A percentile compares a stretch with the other conserved stretches of the same genome.
These are phyloP conservation scores for Jasminum sambac DNA, from an alignment of 257 asterid genomes.

Conservation along the genomic window DNA sequence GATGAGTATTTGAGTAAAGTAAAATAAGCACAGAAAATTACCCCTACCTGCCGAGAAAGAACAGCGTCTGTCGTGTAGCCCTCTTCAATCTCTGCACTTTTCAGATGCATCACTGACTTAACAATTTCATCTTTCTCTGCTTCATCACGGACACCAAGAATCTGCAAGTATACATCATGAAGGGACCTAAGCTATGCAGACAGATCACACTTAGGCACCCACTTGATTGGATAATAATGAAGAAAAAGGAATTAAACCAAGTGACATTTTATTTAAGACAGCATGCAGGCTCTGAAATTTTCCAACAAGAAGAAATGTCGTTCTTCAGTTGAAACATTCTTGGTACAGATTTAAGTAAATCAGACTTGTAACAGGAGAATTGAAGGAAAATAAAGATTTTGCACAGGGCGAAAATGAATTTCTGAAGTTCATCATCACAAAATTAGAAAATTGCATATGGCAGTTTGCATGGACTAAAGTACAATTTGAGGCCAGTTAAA, in stretches of 20 bases:
- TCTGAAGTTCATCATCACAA: slow-evolving; percentile 17
- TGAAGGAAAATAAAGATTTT: slow-evolving; percentile 7
- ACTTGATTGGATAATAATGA: slow-evolving; percentile 1
- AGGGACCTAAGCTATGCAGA: neutral
- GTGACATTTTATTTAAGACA: neutral
- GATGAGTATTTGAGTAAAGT: slow-evolving; percentile 10
- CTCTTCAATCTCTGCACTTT: slow-evolving; percentile 84
- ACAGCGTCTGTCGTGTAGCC: slow-evolving; percentile 91
- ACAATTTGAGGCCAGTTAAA: neutral
- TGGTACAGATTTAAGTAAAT: slow-evolving; percentile 1
- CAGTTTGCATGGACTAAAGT: neutral
- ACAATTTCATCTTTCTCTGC: slow-evolving; percentile 98
- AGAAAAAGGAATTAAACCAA: neutral
- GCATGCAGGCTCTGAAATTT: slow-evolving; percentile 16
- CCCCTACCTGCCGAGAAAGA: slow-evolving; percentile 73
- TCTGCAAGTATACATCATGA: slow-evolving; percentile 47
- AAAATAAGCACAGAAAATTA: slow-evolving; percentile 16
- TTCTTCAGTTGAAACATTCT: slow-evolving; percentile 10
- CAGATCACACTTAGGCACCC: slow-evolving; percentile 11
- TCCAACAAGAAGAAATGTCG: neutral
- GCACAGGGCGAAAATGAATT: neutral
- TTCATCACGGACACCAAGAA: slow-evolving; percentile 77
- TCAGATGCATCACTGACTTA: slow-evolving; percentile 82
- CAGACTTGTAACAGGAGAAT: slow-evolving; percentile 18
- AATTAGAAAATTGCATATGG: slow-evolving; percentile 6